These are phyloP conservation scores for Kregervanrija pseudodelftensis DNA, from an alignment of 805 yeast genomes.

Conservation along the genomic window DNA sequence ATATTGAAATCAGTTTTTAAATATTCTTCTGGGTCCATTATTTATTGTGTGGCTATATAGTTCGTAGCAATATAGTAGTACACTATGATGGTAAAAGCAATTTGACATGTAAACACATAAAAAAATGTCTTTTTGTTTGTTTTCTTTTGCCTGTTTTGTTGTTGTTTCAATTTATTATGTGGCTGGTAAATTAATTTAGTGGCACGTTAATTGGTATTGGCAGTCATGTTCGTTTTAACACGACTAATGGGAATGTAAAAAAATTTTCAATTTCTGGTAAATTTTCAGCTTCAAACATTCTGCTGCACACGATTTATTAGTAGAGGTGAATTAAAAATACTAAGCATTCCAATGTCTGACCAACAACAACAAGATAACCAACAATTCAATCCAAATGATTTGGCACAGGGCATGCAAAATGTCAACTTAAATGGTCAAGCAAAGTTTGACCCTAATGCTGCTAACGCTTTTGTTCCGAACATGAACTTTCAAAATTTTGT, in stretches of 20 bases:
- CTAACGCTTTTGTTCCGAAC: conserved; percentile 42
- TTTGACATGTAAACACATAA: too few species aligned
- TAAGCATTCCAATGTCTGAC: conserved; percentile 20
- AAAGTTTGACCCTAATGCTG: conserved; percentile 41
- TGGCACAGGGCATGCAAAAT: conserved; percentile 38
- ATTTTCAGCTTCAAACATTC: too few species aligned
- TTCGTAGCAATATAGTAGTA: not conserved
- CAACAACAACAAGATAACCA: conserved; percentile 18
- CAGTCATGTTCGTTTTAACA: too few species aligned
- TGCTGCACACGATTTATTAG: not conserved
- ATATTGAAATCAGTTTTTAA: conserved; percentile 55
- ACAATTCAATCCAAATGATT: conserved; percentile 35
- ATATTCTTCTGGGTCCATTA: conserved; percentile 32
- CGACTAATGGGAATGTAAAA: too few species aligned
- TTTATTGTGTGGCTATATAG: not conserved
- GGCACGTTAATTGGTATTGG: too few species aligned
- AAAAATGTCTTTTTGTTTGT: too few species aligned
- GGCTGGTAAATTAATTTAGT: too few species aligned
- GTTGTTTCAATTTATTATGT: too few species aligned
- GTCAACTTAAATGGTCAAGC: conserved; percentile 31
- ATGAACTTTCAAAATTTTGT: conserved; percentile 29
- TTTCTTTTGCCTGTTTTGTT: too few species aligned
- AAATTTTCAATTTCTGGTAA: too few species aligned
- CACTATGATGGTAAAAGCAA: too few species aligned
- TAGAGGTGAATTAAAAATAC: not conserved